Conservation (phyloP, 768 basidiomycete species). For the Cystofilobasidium ferigula region DNA sequence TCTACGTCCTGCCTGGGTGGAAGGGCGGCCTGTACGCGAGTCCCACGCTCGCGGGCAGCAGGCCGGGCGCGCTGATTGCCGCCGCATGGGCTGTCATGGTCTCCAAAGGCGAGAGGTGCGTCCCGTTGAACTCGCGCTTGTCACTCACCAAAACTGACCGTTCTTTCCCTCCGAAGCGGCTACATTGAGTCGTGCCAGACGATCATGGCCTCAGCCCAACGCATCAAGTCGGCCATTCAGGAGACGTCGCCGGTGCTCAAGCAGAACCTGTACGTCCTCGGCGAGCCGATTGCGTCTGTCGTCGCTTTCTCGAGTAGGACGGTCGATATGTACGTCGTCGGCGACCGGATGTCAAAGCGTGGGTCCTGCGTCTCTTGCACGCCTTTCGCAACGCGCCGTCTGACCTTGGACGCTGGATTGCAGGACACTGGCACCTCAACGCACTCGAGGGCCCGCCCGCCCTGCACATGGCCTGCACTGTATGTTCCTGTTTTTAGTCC, state of each 20-base stretch:
- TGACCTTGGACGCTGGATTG: neutral
- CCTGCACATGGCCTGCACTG: conserved; percentile 88
- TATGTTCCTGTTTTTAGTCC: conserved; percentile 33
- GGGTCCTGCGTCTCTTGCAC: conserved; percentile 51
- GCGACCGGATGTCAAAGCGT: conserved; percentile 68
- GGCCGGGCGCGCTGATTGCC: conserved; percentile 78
- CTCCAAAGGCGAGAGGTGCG: conserved; percentile 4
- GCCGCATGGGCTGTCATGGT: conserved; percentile 96
- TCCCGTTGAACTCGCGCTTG: neutral
- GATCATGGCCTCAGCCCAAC: conserved; percentile 59
- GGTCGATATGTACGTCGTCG: conserved; percentile 74
- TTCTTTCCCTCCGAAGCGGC: conserved; percentile 43
- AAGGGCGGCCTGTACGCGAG: conserved; percentile 70
- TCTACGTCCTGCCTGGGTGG: conserved; percentile 32
- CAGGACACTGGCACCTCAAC: conserved; percentile 45
- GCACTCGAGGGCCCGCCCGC: conserved; percentile 66
- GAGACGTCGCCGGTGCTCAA: conserved; percentile 46
- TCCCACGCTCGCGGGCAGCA: conserved; percentile 26
- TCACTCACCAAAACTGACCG: neutral
- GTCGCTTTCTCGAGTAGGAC: conserved; percentile 69
- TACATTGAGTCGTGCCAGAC: conserved; percentile 73
- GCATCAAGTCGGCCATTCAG: conserved; percentile 56
- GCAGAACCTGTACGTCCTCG: conserved; percentile 72
- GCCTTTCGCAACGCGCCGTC: conserved; percentile 36
- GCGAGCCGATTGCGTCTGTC: conserved; percentile 78